These are phyloP conservation scores for Cyphellophora attinorum DNA, from an alignment of 2,329 filamentous ascomycete genomes.

Conservation along the genomic window DNA sequence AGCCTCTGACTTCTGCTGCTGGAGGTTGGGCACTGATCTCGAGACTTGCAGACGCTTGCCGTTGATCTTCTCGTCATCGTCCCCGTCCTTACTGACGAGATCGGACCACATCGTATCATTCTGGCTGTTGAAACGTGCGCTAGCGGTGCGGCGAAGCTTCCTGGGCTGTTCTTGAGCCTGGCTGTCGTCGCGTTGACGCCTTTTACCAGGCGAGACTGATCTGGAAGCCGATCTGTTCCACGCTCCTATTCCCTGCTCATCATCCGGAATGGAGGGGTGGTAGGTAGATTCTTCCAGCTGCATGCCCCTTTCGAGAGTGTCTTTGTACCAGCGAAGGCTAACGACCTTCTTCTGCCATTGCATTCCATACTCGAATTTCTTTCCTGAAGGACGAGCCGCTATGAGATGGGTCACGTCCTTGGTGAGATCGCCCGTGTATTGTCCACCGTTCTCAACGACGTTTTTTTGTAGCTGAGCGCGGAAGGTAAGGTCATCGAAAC, in stretches of 20 bases:
- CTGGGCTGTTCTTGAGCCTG: conserved; percentile 52
- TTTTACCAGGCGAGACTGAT: conserved; percentile 47
- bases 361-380: conserved; percentile 83
- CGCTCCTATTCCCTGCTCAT: conserved; percentile 67
- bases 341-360: conserved; percentile 75
- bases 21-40: conserved; percentile 11
- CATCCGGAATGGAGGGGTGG: conserved; percentile 59
- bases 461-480: conserved; percentile 61
- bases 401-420: conserved; percentile 81
- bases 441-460: conserved; percentile 63
- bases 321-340: conserved; percentile 72
- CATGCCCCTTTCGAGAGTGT: conserved; percentile 79
- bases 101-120: conserved; percentile 83
- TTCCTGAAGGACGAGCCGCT: conserved; percentile 65
- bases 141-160: conserved; percentile 81
- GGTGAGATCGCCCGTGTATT: conserved; percentile 80
- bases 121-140: conserved; percentile 70
- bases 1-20: conserved; percentile 7
- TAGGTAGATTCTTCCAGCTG: conserved; percentile 80
- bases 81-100: conserved; percentile 59
- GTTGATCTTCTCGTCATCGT: conserved; percentile 14
- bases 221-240: conserved; percentile 52
- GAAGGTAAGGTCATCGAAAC: conserved; percentile 57
- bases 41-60: conserved; percentile 18
- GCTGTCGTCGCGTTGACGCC: conserved; percentile 41